phyloP scores from a whole-genome alignment of 148 eudicot species.

The Simmondsia chinensis region DNA sequence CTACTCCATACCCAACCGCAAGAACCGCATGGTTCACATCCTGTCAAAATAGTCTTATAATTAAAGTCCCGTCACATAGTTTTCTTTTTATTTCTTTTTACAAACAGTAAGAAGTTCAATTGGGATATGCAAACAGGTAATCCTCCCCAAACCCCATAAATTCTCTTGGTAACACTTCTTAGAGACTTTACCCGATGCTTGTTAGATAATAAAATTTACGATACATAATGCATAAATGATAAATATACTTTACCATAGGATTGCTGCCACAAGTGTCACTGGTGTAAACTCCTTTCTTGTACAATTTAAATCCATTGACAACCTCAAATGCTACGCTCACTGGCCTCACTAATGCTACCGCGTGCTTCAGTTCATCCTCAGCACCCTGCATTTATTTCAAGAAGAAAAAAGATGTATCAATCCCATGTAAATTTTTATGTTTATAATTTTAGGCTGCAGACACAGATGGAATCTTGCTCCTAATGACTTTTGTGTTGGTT shows the following conservation, averaged over 20 bases:
- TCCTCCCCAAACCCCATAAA: too few relatives aligned
- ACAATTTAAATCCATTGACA: conserved; percentile 48
- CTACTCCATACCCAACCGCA: conserved; percentile 95
- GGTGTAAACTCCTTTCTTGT: conserved; percentile 79
- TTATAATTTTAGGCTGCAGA: too few relatives aligned
- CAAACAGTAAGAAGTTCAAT: too few relatives aligned
- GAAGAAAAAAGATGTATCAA: neutral
- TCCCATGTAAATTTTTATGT: neutral
- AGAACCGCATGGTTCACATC: conserved; percentile 99
- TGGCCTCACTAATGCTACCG: conserved; percentile 79
- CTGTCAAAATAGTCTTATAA: conserved; percentile 29
- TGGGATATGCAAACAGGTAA: too few relatives aligned
- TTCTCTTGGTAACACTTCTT: too few relatives aligned
- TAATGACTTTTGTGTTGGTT: too few relatives aligned
- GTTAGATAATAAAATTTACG: too few relatives aligned
- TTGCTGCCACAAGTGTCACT: conserved; percentile 71
- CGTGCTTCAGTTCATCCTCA: conserved; percentile 93
- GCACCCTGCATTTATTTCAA: conserved; percentile 54
- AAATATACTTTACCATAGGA: conserved; percentile 58
- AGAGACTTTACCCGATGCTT: too few relatives aligned
- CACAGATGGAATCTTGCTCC: too few relatives aligned
- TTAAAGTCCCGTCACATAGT: neutral
- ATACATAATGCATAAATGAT: too few relatives aligned
- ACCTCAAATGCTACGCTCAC: conserved; percentile 98
- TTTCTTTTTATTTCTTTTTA: neutral